Evolutionary conservation across 2,329 filamentous ascomycete genomes (phyloP).

Genomic region (Clonostachys rosea): DNA sequence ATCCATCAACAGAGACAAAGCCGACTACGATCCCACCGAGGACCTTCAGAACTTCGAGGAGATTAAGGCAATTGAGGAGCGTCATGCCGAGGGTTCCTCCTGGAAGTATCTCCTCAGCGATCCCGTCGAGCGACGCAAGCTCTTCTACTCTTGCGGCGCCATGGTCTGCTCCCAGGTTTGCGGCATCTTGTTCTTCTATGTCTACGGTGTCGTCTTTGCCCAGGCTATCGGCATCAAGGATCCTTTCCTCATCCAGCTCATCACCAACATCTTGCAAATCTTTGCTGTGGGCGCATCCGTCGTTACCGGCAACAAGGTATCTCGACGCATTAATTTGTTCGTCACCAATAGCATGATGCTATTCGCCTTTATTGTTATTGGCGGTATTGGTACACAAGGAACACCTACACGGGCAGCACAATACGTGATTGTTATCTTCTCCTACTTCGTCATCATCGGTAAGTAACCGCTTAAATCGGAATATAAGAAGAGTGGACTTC

Average conservation of each 20-base stretch:
- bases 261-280: constrained; percentile 30
- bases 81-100: constrained; percentile 19
- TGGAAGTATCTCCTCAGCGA: constrained; percentile 30
- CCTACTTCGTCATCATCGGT: constrained; percentile 21
- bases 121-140: constrained; percentile 35
- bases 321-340: constrained; percentile 23
- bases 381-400: constrained; percentile 11
- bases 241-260: constrained; percentile 28
- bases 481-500: neutral
- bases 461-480: neutral
- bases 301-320: constrained; percentile 26
- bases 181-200: constrained; percentile 37
- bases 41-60: constrained; percentile 11
- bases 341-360: constrained; percentile 25
- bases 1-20: constrained; percentile 22
- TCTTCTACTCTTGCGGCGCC: constrained; percentile 32
- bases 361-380: constrained; percentile 22
- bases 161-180: constrained; percentile 36
- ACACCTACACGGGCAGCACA: constrained; percentile 6
- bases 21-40: constrained; percentile 16
- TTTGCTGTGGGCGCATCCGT: constrained; percentile 26
- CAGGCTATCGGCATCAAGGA: constrained; percentile 28
- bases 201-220: constrained; percentile 31
- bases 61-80: constrained; percentile 12
- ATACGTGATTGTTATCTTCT: constrained; percentile 13